A percentile compares a stretch with the other conserved stretches of the same genome.
phyloP scores from a whole-genome alignment of 495 filamentous ascomycete species.

The Penicillium dipodomyicola region DNA sequence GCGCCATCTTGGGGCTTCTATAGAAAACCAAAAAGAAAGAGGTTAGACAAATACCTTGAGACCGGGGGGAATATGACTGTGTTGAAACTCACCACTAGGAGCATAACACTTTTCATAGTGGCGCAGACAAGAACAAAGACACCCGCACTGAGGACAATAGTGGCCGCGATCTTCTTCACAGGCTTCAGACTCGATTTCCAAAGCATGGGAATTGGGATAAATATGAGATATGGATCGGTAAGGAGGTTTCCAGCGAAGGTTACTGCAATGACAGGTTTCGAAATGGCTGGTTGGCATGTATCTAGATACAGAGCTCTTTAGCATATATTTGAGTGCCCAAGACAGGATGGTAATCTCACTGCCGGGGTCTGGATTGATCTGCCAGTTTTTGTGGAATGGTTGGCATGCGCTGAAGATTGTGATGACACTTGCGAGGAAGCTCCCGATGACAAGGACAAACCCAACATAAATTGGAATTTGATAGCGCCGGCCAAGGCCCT shows the following conservation, averaged over 20 bases:
- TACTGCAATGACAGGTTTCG: constrained; percentile 43
- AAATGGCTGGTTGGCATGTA: constrained; percentile 49
- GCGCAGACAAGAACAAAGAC: constrained; percentile 50
- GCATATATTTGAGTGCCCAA: background rate
- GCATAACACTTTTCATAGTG: constrained; percentile 46
- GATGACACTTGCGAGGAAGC: constrained; percentile 47
- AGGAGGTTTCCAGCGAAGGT: constrained; percentile 47
- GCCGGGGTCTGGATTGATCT: constrained; percentile 55
- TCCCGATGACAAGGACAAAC: constrained; percentile 42
- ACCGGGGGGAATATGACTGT: background rate
- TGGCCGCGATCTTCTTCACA: constrained; percentile 46
- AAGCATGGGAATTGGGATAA: constrained; percentile 53
- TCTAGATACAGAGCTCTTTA: constrained; percentile 32
- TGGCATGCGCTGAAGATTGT: constrained; percentile 47
- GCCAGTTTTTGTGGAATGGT: constrained; percentile 53
- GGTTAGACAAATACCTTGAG: background rate
- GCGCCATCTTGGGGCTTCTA: constrained; percentile 48
- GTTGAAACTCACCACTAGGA: constrained; percentile 36
- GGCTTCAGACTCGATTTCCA: constrained; percentile 46
- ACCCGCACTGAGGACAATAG: constrained; percentile 49
- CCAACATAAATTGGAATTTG: constrained; percentile 46
- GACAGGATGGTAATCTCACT: constrained; percentile 34
- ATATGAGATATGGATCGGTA: constrained; percentile 54
- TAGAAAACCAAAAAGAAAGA: background rate
- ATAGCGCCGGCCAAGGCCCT: constrained; percentile 40